Percentiles rank a stretch among this genome's conserved stretches.
Conservation (phyloP, 2,329 filamentous ascomycete species). For the Colletotrichum sp. region DNA sequence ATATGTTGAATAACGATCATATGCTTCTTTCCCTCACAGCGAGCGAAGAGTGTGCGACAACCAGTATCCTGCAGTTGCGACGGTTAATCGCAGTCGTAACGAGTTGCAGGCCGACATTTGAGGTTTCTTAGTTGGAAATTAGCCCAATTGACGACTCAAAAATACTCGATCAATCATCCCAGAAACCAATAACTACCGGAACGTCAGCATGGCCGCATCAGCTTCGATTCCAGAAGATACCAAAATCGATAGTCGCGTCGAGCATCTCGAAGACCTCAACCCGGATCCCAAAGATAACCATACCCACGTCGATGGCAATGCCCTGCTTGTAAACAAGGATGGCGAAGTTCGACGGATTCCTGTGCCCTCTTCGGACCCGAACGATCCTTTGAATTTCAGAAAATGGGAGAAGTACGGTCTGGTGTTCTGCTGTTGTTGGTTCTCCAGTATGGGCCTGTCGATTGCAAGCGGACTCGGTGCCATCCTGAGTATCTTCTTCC, state of each 20-base stretch:
- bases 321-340: conserved; percentile 14
- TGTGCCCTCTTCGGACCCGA: conserved; percentile 23
- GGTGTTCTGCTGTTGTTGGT: conserved; percentile 31
- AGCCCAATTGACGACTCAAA: not conserved
- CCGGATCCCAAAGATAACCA: not conserved
- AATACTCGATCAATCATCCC: not conserved
- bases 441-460: conserved; percentile 41
- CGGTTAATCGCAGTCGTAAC: conserved; percentile 15
- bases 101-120: not conserved
- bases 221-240: not conserved
- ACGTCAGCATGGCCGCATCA: not conserved
- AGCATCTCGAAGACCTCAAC: not conserved
- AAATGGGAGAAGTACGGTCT: conserved; percentile 27
- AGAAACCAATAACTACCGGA: not conserved
- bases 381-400: conserved; percentile 30
- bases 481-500: conserved; percentile 36
- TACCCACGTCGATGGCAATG: conserved; percentile 15
- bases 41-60: not conserved
- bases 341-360: conserved; percentile 23
- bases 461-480: conserved; percentile 54
- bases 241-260: not conserved
- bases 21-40: not conserved
- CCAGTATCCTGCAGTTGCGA: not conserved
- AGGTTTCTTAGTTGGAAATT: not conserved
- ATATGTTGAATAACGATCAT: not conserved